Base-by-base conservation (phyloP, 768 basidiomycete genomes). In the Termitomyces heimii region DNA sequence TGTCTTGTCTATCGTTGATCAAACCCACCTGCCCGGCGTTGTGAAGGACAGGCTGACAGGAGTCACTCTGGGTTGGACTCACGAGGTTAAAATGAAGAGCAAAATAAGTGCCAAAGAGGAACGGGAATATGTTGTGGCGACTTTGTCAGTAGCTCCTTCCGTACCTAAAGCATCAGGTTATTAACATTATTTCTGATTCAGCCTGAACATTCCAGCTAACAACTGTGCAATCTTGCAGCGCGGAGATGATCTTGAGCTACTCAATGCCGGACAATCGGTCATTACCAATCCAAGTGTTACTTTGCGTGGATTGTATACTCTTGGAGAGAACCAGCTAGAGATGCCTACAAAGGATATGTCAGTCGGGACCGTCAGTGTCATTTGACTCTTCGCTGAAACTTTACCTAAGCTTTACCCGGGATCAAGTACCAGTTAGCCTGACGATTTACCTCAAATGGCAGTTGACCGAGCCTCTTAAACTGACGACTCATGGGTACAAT, bases 281-380 rank as follows among this genome's bases (percentile, higher is more conserved):
- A 86, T 93, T 66, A 92, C 90, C 12, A 87, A 89, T 64, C 89
- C 91, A 4, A 90, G 85, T 56, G 85, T 92, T 46, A 92, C 90
- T 2, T 72, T 92, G 5, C 86, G 90, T 55, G 89, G 89, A 3
- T 63, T 92, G 20, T 92, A 83, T 69, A 89, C 91, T 1, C 79
- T 88, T 2, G 90, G 90, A 29, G 91, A 92, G 68, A 90, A 88
- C 63, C 90, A 92, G 68, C 68, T 89, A 29, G 90, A 92, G 67
- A 88, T 92, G 86, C 89, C 90, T 3, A 92, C 89, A 8, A 92
- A 92, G 70, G 89, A 91, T 62, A 91, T 91, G 88, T 87, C 63
- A 63, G 86, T 72, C 13, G 31, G 39, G 46, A 16, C 16, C 45
- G 2, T 10, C 40, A 26, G 2, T 8, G 24, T 44, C 20, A 32